phyloP scores from a whole-genome alignment of 2,329 filamentous ascomycete species.

The Penicillium sp. region DNA sequence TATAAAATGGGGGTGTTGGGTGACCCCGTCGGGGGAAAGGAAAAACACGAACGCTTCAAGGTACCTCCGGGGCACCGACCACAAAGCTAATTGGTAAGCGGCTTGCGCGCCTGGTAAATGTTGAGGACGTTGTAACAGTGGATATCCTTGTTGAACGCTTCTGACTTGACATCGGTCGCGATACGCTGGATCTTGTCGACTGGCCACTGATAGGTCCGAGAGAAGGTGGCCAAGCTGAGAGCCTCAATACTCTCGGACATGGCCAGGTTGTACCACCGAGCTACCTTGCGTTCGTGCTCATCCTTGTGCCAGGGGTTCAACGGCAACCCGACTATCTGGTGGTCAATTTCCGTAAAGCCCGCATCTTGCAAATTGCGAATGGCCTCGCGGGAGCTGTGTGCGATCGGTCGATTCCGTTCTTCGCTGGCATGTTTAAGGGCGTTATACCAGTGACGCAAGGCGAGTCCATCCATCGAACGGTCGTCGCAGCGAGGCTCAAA shows the following conservation, averaged over 20 bases:
- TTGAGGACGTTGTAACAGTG: slow-evolving; percentile 66
- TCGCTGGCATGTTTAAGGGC: slow-evolving; percentile 69
- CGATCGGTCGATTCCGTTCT: slow-evolving; percentile 63
- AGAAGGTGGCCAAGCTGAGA: slow-evolving; percentile 72
- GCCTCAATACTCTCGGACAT: slow-evolving; percentile 72
- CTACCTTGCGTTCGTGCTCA: slow-evolving; percentile 65
- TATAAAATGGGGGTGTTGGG: background rate
- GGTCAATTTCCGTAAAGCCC: slow-evolving; percentile 78
- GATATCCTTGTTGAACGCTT: slow-evolving; percentile 67
- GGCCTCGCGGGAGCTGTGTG: slow-evolving; percentile 61
- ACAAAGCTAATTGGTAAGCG: slow-evolving; percentile 17
- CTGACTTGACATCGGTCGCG: slow-evolving; percentile 62
- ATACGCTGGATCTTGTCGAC: slow-evolving; percentile 64
- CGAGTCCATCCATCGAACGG: slow-evolving; percentile 56
- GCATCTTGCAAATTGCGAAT: slow-evolving; percentile 62
- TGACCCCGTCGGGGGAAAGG: background rate
- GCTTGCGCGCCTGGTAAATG: slow-evolving; percentile 46
- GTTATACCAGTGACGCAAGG: slow-evolving; percentile 68
- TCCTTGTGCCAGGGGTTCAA: slow-evolving; percentile 72
- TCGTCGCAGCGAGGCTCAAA: slow-evolving; percentile 73
- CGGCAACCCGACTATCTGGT: slow-evolving; percentile 68
- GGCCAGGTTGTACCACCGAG: slow-evolving; percentile 80
- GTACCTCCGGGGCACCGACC: background rate
- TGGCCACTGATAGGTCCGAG: slow-evolving; percentile 62
- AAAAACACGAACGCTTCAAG: background rate